phyloP scores from a whole-genome alignment of 768 basidiomycete species.

The Macrolepiota dolichaula region DNA sequence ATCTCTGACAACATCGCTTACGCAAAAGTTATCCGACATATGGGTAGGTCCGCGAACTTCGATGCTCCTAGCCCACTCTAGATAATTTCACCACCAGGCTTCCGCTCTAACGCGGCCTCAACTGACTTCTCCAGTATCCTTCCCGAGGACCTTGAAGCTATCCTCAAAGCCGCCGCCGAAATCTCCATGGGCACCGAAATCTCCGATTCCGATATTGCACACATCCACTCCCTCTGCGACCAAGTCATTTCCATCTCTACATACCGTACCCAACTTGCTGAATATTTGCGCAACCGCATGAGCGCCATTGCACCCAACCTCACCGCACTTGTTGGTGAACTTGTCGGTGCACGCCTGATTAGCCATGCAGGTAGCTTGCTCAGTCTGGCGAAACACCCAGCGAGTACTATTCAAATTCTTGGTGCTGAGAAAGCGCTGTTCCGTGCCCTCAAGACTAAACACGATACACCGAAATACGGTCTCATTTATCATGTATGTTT shows the following conservation, averaged over 20 bases:
- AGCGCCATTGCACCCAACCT: conserved; percentile 96
- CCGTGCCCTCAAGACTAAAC: conserved; percentile 97
- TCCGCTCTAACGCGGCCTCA: conserved; percentile 88
- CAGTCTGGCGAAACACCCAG: conserved; percentile 95
- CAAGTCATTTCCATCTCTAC: conserved; percentile 96
- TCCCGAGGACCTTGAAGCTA: conserved; percentile 95
- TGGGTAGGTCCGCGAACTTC: conserved; percentile 56
- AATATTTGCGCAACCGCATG: conserved; percentile 98
- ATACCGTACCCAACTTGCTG: conserved; percentile 92
- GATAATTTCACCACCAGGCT: conserved; percentile 44
- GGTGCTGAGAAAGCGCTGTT: conserved; percentile 99
- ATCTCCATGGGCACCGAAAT: conserved; percentile 99
- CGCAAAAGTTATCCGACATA: conserved; percentile 86
- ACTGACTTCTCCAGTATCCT: conserved; percentile 88
- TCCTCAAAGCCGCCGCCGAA: conserved; percentile 93
- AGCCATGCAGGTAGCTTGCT: conserved; percentile 95
- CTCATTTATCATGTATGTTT: conserved; percentile 91
- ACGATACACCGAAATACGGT: conserved; percentile 98
- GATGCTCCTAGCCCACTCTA: not conserved
- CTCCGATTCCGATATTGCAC: conserved; percentile 92
- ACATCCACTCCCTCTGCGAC: conserved; percentile 96
- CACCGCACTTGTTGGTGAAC: conserved; percentile 88
- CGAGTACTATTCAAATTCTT: conserved; percentile 96
- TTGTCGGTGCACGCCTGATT: conserved; percentile 90
- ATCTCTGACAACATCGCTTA: conserved; percentile 96